These are phyloP conservation scores for Guyanaporus albipodus DNA, from an alignment of 768 basidiomycete genomes.

Conservation along the genomic window DNA sequence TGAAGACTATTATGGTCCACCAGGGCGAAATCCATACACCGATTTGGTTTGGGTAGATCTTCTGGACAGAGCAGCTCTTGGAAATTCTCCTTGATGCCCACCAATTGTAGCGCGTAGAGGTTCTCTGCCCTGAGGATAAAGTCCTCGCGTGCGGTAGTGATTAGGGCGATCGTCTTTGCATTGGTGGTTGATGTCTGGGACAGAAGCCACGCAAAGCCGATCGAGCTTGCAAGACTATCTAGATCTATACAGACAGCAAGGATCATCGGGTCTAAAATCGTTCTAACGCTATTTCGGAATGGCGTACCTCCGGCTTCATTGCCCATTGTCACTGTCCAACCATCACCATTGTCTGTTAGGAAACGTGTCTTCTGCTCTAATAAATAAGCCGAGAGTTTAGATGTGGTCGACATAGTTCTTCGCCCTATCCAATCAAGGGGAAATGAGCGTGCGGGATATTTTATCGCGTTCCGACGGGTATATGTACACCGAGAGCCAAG, in stretches of 20 bases:
- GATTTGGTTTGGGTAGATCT: constrained; percentile 49
- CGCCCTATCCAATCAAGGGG: neutral
- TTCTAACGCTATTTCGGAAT: neutral
- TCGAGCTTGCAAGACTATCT: constrained; percentile 81
- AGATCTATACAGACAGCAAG: constrained; percentile 58
- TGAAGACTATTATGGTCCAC: constrained; percentile 88
- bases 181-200: constrained; percentile 34
- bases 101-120: constrained; percentile 62
- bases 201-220: constrained; percentile 78
- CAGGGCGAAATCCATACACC: constrained; percentile 61
- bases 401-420: constrained; percentile 20
- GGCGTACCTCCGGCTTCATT: constrained; percentile 91
- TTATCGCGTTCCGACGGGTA: neutral
- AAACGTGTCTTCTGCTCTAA: constrained; percentile 54
- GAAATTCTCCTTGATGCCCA: constrained; percentile 47
- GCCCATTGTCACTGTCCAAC: constrained; percentile 89
- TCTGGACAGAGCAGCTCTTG: constrained; percentile 62
- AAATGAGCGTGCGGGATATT: neutral
- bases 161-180: constrained; percentile 62
- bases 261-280: neutral
- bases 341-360: constrained; percentile 49
- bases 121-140: constrained; percentile 86
- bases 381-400: constrained; percentile 38
- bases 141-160: constrained; percentile 65
- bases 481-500: neutral